Evolutionary conservation across 2,329 filamentous ascomycete species (phyloP).

Genomic region (Botrytis porri): DNA sequence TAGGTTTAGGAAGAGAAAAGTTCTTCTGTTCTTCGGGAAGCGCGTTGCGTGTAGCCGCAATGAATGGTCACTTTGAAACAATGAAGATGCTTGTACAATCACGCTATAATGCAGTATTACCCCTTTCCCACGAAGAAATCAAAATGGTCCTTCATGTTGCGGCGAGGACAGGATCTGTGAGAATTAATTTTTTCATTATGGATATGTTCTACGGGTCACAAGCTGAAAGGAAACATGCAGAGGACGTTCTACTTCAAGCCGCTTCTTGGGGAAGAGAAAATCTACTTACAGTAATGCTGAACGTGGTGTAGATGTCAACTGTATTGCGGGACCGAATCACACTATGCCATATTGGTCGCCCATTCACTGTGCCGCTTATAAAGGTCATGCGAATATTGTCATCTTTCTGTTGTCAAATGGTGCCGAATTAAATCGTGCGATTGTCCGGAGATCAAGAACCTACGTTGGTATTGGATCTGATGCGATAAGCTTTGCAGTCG

Average conservation of each 20-base stretch:
- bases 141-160: background rate
- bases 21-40: slow-evolving; percentile 1
- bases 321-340: background rate
- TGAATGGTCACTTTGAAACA: background rate
- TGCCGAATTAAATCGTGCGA: background rate
- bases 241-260: background rate
- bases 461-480: background rate
- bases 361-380: background rate
- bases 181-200: background rate
- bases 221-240: background rate
- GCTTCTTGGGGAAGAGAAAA: background rate
- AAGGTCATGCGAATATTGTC: background rate
- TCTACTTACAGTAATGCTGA: background rate
- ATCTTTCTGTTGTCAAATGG: background rate
- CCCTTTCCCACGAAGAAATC: background rate
- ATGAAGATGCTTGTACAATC: background rate
- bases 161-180: background rate
- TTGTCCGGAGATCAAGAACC: background rate
- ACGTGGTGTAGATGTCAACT: background rate
- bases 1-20: background rate
- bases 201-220: background rate
- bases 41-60: background rate
- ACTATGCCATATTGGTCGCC: background rate
- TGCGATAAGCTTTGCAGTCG: background rate
- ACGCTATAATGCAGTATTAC: background rate